Evolutionary conservation across 1,284 basidiomycete species (phyloP).

Genomic region (Boletellus sp.): DNA sequence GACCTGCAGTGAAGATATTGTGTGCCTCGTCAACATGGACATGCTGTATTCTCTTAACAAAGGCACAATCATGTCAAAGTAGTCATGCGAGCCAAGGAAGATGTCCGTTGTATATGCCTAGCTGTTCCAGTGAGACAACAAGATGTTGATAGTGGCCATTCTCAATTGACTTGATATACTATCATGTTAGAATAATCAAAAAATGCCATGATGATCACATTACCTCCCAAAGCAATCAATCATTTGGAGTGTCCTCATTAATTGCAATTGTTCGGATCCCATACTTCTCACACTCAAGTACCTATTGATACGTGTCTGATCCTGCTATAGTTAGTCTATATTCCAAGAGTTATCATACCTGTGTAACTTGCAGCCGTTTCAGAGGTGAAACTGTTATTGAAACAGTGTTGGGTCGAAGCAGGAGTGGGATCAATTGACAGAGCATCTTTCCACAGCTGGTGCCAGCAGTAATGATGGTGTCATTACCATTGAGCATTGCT

Average conservation of each 20-base stretch:
- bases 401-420: background rate
- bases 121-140: background rate
- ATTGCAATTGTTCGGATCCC: background rate
- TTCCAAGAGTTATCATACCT: conserved; percentile 4
- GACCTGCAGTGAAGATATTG: conserved; percentile 7
- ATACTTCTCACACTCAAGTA: background rate
- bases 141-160: background rate
- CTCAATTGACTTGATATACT: no score
- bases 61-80: background rate
- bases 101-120: background rate
- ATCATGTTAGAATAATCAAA: no score
- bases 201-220: no score
- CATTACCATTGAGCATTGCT: background rate
- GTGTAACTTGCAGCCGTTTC: background rate
- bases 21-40: conserved; percentile 11
- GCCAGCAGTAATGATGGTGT: background rate
- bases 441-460: background rate
- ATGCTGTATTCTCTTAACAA: background rate
- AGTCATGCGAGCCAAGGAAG: background rate
- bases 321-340: background rate
- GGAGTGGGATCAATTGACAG: background rate
- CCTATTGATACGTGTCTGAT: background rate
- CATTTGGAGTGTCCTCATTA: conserved; percentile 1
- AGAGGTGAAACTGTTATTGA: background rate
- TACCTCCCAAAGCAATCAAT: no score